Base-by-base conservation (phyloP, 805 yeast species). In the Candida yuanshanica region DNA sequence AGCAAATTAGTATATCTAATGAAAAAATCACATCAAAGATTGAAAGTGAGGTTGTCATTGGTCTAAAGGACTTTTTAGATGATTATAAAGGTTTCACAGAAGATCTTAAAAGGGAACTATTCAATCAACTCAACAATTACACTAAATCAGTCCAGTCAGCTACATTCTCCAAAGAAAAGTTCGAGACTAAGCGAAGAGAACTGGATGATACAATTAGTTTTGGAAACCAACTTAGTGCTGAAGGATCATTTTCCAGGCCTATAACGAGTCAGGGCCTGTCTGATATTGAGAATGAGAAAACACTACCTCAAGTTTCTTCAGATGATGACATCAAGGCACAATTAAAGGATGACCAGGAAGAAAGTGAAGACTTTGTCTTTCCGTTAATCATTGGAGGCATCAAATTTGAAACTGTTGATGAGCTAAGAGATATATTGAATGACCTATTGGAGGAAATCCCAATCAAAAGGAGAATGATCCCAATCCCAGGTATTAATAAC, bases 401-500 rank as follows among this genome's bases (percentile, higher is more conserved):
- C n/a, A 12, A 45, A 35, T 31, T 44, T 37, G n/a, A 35, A 23
- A 17, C 38, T 17, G 44, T 45, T 38, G 36, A 56, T 22, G 45
- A 43, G 12, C 21, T 54, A 5, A 33, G 52, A 11, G 41, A 43
- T 9, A 10, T 46, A 7, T 33, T 56, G 14, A 3, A 11, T 2
- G 16, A 38, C 1, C 39, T 55, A 44, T 37, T 45, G 2, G 34
- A 35, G 0, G 49, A 46, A 4, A 43, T 60, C 5, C 56, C 56
- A 2, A 11, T 46, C 4, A 51, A 51, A 23, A 56, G 53, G 32
- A 47, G 62, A 22, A 14, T 62, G 39, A 50, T 61, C 11, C 55
- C 64, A 5, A 39, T 60, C 3, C 60, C 62, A 3, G 59, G 61
- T 35, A 53, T 52, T 4, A 56, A 56, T 26, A 52, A 50, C 36